Conservation (phyloP, 1,139 yeast genomes). For the Scheffersomyces titani region DNA sequence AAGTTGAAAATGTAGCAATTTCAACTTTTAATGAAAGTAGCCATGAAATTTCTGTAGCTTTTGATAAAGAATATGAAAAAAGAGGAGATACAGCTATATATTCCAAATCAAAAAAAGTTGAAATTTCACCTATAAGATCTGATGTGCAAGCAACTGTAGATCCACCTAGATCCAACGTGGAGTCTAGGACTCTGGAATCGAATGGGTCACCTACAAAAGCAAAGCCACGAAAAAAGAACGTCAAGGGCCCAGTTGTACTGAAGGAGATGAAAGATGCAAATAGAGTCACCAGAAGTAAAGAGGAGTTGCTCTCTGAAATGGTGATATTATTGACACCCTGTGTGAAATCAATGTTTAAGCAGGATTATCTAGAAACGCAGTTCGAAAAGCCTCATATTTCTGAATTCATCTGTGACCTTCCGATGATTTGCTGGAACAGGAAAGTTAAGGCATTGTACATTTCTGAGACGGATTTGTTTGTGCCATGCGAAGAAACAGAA, state of each 20-base stretch:
- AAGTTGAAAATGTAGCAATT: neutral
- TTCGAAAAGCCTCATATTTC: slow-evolving; percentile 15
- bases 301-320: slow-evolving; percentile 54
- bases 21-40: neutral
- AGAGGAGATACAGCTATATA: neutral
- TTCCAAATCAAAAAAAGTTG: too few species aligned
- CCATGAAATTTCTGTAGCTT: neutral
- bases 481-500: slow-evolving; percentile 48
- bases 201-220: neutral
- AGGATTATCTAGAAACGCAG: slow-evolving; percentile 10
- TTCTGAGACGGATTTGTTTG: slow-evolving; percentile 46
- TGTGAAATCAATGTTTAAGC: slow-evolving; percentile 15
- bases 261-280: slow-evolving; percentile 52
- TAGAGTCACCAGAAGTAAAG: slow-evolving; percentile 47
- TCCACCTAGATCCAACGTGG: neutral
- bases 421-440: slow-evolving; percentile 40
- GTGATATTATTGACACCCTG: slow-evolving; percentile 33
- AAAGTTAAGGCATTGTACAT: slow-evolving; percentile 43
- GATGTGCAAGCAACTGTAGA: neutral
- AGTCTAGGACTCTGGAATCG: neutral
- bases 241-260: slow-evolving; percentile 1
- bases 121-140: too few species aligned
- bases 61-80: neutral
- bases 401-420: slow-evolving; percentile 18
- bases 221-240: neutral